phyloP scores from a whole-genome alignment of 2,329 filamentous ascomycete genomes.

The Aspergillus glaucus region DNA sequence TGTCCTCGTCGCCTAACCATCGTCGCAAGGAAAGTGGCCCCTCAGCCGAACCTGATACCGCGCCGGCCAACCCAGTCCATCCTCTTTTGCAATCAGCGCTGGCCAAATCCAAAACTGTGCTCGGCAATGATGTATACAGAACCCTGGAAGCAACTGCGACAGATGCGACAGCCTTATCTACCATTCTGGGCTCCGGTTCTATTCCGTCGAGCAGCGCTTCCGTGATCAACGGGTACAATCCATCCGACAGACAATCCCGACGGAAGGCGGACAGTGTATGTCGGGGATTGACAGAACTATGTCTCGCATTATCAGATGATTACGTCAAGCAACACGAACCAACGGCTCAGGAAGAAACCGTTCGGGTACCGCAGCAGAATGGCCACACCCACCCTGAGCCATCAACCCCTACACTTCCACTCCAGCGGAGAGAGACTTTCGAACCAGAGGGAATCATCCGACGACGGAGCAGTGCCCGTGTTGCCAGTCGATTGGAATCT shows the following conservation, averaged over 20 bases:
- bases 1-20: conserved; percentile 83
- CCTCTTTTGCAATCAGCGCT: conserved; percentile 76
- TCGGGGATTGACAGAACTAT: conserved; percentile 85
- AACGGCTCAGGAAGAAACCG: conserved; percentile 22
- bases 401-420: conserved; percentile 21
- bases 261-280: conserved; percentile 91
- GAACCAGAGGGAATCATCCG: conserved; percentile 30
- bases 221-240: conserved; percentile 30
- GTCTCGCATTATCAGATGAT: conserved; percentile 70
- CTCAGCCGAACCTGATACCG: conserved; percentile 28
- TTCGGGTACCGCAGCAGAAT: conserved; percentile 16
- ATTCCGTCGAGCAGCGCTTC: conserved; percentile 46
- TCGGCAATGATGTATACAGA: conserved; percentile 66
- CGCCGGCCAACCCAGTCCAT: conserved; percentile 54
- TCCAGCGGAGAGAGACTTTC: conserved; percentile 32
- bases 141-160: conserved; percentile 73
- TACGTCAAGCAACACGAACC: conserved; percentile 19
- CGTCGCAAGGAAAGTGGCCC: conserved; percentile 46
- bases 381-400: conserved; percentile 18
- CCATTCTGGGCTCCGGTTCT: conserved; percentile 68
- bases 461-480: conserved; percentile 22
- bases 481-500: conserved; percentile 31
- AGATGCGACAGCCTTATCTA: conserved; percentile 73
- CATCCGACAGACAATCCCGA: conserved; percentile 74
- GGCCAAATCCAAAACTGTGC: conserved; percentile 64